Evolutionary conservation across 345 rosid genomes (phyloP), one percentile per base, ranked within the genome.

Genomic region (Melastoma malabathricum): DNA sequence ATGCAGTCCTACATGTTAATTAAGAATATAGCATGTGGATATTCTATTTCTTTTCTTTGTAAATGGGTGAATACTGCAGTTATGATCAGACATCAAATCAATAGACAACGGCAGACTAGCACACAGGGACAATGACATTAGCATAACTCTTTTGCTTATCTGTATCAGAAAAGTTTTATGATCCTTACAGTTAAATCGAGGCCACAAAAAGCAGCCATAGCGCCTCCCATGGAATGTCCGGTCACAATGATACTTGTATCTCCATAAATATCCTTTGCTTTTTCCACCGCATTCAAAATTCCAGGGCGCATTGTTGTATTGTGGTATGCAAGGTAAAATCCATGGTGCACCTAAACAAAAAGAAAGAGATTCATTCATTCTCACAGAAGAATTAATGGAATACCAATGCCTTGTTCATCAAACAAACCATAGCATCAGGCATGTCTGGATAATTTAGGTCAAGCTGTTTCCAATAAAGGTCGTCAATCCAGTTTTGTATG

Each of bases 201-300:
- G 55, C 75, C 96, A 70, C 95, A 80, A 70, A 92, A 92, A 22
- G 96, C 64, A 55, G 95, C 98, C 81, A 92, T 87, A 57, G 98
- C 95, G 58, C 79, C 98, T 73, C 98, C 96, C 98, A 92, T 86
- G 3, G 98, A 92, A 77, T 92, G 98, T 46, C 98, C 98, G n/a
- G 96, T 87, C 67, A 84, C 92, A 61, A 87, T 77, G 56, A 92
- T 76, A 39, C 51, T 69, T 63, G 84, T 71, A 12, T 60, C 76
- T 44, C 96, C 95, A 58, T 87, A 82, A 62, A 52, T 44, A 47
- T 84, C 64, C 67, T 64, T 82, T 1, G 80, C 85, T 48, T 59
- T 71, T 64, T 60, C 58, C 56, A 92, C 69, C 0, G 98, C 96
- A 68, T 31, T 65, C 44, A 92, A 50, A 72, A 92, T 67, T 29